Base-by-base conservation (phyloP, 2,329 filamentous ascomycete species). In the Gaeumannomyces tritici region DNA sequence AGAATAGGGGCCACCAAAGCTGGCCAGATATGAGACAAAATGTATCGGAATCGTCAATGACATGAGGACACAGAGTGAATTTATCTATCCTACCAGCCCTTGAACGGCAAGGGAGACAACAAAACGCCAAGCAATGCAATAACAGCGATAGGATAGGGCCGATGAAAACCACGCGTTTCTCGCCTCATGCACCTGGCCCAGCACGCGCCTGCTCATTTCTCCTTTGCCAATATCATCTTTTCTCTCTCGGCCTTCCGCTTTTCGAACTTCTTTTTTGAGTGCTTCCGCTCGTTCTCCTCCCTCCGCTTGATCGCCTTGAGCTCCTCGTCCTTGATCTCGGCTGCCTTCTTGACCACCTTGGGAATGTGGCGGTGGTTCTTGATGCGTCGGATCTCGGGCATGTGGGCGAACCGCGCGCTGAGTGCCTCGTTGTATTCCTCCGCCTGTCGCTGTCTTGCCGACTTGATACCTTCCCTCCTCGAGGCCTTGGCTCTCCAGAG, bases 311-410 rank as follows among this genome's bases (percentile, higher is more conserved):
- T 89, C 42, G 90, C 85, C 75, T 86, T 87, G 69, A 97, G 75
- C 75, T 98, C 95, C 72, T 96, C 91, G 63, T 79, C 79, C 85
- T 99, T 99, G 77, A 98, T 98, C 80, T 96, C 90, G 59, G 83
- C 87, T 4, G 93, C 93, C 84, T 97, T 98, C 87, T 96, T 97
- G 67, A 98, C 86, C 63, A 92, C 86, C 80, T 92, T 91, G 26
- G 95, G 95, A 65, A 97, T 78, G 76, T 98, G 95, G 65, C 95
- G 86, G 75, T 99, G 95, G 61, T 92, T 84, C 70, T 88, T 88
- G 74, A 99, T 99, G 62, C 96, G 85, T 69, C 87, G 85, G 68
- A 99, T 90, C 76, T 99, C 93, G 60, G 95, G 95, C 93, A 99
- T 97, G 75, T 99, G 95, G 66, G 87, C 84, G 77, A 92, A 99